These are phyloP conservation scores for Wickerhamomyces sp. DNA, from an alignment of 1,139 yeast genomes.

Conservation along the genomic window DNA sequence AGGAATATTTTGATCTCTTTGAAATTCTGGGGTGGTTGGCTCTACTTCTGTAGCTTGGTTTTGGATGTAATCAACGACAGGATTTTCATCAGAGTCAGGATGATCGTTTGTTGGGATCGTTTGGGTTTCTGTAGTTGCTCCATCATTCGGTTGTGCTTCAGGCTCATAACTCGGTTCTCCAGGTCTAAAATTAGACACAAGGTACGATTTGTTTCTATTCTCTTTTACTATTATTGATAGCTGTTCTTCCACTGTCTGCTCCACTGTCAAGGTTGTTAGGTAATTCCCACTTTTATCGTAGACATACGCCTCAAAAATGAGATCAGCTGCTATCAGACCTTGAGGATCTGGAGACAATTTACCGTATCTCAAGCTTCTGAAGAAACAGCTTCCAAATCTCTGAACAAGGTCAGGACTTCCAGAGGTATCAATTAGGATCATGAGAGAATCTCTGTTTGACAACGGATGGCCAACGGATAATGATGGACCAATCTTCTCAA, in stretches of 20 bases:
- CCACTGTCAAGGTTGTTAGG: slow-evolving; percentile 1
- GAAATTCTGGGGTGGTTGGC: too few species aligned
- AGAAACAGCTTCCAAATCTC: neutral
- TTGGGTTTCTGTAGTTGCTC: too few species aligned
- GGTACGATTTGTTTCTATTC: neutral
- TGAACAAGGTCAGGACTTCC: neutral
- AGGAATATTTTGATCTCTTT: too few species aligned
- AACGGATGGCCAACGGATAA: slow-evolving; percentile 6
- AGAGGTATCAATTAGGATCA: neutral
- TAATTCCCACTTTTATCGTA: slow-evolving; percentile 8
- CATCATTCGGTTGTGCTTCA: too few species aligned
- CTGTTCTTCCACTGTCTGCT: neutral
- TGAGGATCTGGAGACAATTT: neutral
- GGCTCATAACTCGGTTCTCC: too few species aligned
- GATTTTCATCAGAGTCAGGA: too few species aligned
- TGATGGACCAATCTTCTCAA: slow-evolving; percentile 5
- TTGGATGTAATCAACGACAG: too few species aligned
- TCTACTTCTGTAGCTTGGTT: too few species aligned
- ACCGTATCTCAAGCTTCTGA: neutral
- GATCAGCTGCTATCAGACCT: neutral
- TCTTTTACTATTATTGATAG: neutral
- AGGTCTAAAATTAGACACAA: neutral
- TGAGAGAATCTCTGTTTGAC: neutral
- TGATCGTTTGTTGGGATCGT: too few species aligned
- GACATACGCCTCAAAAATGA: slow-evolving; percentile 5